Evolutionary conservation across 306 rosid genomes (phyloP).

Genomic region (Fragaria vesca): DNA sequence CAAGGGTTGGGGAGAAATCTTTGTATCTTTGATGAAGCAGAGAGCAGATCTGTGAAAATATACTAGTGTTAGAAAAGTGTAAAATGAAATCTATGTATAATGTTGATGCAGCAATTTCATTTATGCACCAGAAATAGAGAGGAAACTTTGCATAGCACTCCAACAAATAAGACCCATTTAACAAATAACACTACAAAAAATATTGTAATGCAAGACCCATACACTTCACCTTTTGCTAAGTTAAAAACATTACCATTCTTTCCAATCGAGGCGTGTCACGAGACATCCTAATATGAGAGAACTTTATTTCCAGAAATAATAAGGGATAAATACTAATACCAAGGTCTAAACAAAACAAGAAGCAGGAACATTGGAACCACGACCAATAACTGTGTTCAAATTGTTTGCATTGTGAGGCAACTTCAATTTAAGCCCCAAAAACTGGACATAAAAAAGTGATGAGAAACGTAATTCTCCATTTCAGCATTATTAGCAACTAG

Average conservation of each 20-base stretch:
- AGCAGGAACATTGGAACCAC: background rate
- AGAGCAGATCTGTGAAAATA: conserved; percentile 76
- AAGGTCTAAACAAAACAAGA: background rate
- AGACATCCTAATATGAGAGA: conserved; percentile 3
- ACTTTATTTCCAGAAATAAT: background rate
- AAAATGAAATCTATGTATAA: background rate
- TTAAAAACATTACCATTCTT: background rate
- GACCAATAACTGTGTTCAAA: background rate
- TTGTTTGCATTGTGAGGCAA: background rate
- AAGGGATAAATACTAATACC: background rate
- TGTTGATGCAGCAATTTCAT: background rate
- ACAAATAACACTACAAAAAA: background rate
- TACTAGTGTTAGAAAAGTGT: conserved; percentile 16
- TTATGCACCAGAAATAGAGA: background rate
- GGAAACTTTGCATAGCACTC: background rate
- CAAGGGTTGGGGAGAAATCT: conserved; percentile 83
- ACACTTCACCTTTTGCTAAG: background rate
- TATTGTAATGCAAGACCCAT: background rate
- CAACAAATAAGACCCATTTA: background rate
- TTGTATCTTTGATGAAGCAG: conserved; percentile 98
- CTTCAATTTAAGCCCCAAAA: background rate
- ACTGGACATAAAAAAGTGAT: conserved; percentile 3
- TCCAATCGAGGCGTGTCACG: background rate
- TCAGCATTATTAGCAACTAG: background rate
- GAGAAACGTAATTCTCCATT: background rate